Evolutionary conservation across 129 eudicot genomes (phyloP).

Genomic region (Cynara cardunculus): DNA sequence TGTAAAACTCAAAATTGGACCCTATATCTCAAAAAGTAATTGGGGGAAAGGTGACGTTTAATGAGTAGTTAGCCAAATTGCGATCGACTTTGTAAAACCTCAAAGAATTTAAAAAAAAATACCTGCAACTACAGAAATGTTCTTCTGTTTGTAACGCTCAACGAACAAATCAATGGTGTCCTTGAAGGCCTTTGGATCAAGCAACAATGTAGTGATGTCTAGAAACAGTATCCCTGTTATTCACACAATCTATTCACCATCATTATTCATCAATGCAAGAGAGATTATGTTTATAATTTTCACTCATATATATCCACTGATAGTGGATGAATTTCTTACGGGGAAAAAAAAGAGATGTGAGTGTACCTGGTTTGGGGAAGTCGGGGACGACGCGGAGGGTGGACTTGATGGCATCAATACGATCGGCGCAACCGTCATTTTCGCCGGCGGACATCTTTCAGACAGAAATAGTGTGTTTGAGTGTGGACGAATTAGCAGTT

Average conservation of each 20-base stretch:
- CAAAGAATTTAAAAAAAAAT: not conserved
- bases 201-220: slow-evolving; percentile 69
- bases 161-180: slow-evolving; percentile 81
- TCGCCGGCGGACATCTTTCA: slow-evolving; percentile 52
- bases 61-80: not conserved
- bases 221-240: slow-evolving; percentile 73
- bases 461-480: not conserved
- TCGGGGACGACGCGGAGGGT: slow-evolving; percentile 69
- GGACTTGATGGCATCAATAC: slow-evolving; percentile 43
- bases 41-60: not conserved
- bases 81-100: not conserved
- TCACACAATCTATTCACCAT: not conserved
- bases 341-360: not conserved
- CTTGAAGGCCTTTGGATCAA: slow-evolving; percentile 69
- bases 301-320: not conserved
- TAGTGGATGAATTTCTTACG: not conserved
- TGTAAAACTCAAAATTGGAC: not conserved
- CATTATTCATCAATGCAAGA: slow-evolving; percentile 8
- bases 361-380: slow-evolving; percentile 76
- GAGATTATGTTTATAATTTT: not conserved
- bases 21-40: not conserved
- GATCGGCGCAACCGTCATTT: slow-evolving; percentile 36
- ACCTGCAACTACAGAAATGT: slow-evolving; percentile 84
- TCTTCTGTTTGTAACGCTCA: slow-evolving; percentile 56
- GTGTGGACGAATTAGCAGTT: not conserved